Conservation (phyloP, 1,284 basidiomycete genomes). For the Tetrapyrgos nigripes region DNA sequence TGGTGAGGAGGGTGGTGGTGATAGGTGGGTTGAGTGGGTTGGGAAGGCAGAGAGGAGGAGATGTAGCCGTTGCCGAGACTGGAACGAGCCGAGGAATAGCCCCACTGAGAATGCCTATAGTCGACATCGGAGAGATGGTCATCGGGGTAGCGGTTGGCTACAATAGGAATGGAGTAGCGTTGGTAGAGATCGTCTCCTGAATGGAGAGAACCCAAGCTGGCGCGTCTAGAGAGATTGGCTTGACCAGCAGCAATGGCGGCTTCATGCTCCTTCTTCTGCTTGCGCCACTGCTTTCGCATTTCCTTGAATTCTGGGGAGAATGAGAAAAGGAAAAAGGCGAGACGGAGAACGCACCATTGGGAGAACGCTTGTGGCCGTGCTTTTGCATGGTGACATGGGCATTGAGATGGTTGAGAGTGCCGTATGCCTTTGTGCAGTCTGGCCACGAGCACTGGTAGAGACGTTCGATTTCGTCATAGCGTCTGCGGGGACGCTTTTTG, state of each 20-base stretch:
- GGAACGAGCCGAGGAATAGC: conserved; percentile 10
- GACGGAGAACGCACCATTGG: conserved; percentile 65
- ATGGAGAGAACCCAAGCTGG: conserved; percentile 6
- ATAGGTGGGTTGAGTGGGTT: conserved; percentile 5
- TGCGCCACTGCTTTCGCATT: conserved; percentile 94
- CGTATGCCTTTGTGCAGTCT: conserved; percentile 86
- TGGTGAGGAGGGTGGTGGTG: conserved; percentile 2
- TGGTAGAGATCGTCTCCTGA: conserved; percentile 13
- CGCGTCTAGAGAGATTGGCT: conserved; percentile 8
- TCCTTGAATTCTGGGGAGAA: conserved; percentile 90
- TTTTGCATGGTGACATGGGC: conserved; percentile 94
- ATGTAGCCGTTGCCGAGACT: conserved; percentile 7
- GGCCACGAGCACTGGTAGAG: conserved; percentile 86
- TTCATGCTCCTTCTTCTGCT: conserved; percentile 84
- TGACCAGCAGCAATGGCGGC: conserved; percentile 15
- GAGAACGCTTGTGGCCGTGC: conserved; percentile 85
- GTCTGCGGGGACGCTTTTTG: conserved; percentile 82
- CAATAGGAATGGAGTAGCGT: conserved; percentile 4
- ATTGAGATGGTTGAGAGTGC: conserved; percentile 91
- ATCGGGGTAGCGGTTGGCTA: conserved; percentile 1
- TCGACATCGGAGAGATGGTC: conserved; percentile 10
- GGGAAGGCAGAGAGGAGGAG: conserved; percentile 17
- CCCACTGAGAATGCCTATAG: conserved; percentile 6
- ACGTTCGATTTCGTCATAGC: conserved; percentile 93
- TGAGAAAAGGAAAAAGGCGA: conserved; percentile 7